Conservation (phyloP, 2,329 filamentous ascomycete genomes). For the Sarocladiaceae sp. region DNA sequence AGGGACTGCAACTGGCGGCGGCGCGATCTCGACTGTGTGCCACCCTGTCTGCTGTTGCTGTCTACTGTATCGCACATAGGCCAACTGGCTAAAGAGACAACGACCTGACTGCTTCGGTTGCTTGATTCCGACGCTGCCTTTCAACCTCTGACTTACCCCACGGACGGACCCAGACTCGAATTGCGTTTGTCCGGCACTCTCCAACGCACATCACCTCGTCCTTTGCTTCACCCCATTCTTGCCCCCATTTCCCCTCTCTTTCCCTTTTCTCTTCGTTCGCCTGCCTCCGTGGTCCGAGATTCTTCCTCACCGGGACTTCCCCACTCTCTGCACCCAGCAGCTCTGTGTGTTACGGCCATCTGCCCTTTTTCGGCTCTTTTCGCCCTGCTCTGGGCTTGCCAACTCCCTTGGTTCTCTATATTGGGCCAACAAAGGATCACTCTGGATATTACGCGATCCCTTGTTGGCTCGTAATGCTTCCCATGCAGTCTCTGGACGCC, state of each 20-base stretch:
- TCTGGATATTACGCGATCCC: conserved; percentile 10
- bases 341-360: conserved; percentile 5
- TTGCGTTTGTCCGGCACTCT: neutral
- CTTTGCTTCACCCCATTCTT: conserved; percentile 5
- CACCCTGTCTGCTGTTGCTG: neutral
- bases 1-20: neutral
- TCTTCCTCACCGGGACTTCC: neutral
- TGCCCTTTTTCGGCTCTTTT: conserved; percentile 2
- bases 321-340: neutral
- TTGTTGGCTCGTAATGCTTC: conserved; percentile 36
- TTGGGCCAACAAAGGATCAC: conserved; percentile 8
- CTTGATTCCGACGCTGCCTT: neutral
- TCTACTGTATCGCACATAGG: neutral
- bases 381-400: neutral
- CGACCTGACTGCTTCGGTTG: neutral
- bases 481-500: conserved; percentile 46
- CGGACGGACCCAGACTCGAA: conserved; percentile 1
- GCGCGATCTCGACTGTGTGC: neutral
- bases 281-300: conserved; percentile 4
- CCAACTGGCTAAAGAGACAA: neutral
- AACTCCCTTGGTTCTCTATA: conserved; percentile 6
- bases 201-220: conserved; percentile 3
- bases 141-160: too few relatives aligned
- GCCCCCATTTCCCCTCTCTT: conserved; percentile 7
- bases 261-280: conserved; percentile 9